These are phyloP conservation scores for Aspergillus novofumigatus DNA, from an alignment of 2,329 filamentous ascomycete species.

Conservation along the genomic window DNA sequence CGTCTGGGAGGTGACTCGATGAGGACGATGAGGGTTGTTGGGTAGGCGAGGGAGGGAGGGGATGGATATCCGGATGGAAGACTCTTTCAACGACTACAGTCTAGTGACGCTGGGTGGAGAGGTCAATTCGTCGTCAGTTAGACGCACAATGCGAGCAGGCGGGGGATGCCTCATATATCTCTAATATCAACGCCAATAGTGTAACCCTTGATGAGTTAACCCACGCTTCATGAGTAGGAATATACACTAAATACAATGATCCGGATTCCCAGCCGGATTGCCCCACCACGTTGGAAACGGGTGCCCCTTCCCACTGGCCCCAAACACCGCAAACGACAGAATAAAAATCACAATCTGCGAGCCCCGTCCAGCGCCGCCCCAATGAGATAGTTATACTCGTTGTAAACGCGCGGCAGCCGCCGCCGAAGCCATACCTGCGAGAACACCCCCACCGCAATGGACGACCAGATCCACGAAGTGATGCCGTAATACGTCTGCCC, in stretches of 20 bases:
- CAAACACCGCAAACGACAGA: constrained; percentile 43
- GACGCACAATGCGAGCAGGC: too few relatives aligned
- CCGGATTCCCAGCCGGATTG: constrained; percentile 13
- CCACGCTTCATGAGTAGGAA: too few relatives aligned
- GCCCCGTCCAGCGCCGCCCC: constrained; percentile 40
- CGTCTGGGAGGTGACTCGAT: constrained; percentile 29
- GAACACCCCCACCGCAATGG: constrained; percentile 18
- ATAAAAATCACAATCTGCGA: constrained; percentile 41
- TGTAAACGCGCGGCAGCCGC: constrained; percentile 34
- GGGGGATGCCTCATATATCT: too few relatives aligned
- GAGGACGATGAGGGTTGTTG: too few relatives aligned
- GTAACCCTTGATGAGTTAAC: too few relatives aligned
- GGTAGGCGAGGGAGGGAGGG: too few relatives aligned
- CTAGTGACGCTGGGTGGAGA: too few relatives aligned
- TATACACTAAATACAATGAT: not conserved
- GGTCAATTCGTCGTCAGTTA: too few relatives aligned
- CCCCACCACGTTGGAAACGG: constrained; percentile 39
- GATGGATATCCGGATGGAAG: too few relatives aligned
- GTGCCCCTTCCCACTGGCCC: constrained; percentile 37
- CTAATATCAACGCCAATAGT: too few relatives aligned
- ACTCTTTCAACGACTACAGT: too few relatives aligned
- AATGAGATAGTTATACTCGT: constrained; percentile 42
- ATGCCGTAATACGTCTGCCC: constrained; percentile 14
- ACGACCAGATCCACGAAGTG: constrained; percentile 18
- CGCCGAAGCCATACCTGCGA: constrained; percentile 36